Evolutionary conservation across 2,329 filamentous ascomycete genomes (phyloP).

Genomic region (Curvularia eragrostidis): DNA sequence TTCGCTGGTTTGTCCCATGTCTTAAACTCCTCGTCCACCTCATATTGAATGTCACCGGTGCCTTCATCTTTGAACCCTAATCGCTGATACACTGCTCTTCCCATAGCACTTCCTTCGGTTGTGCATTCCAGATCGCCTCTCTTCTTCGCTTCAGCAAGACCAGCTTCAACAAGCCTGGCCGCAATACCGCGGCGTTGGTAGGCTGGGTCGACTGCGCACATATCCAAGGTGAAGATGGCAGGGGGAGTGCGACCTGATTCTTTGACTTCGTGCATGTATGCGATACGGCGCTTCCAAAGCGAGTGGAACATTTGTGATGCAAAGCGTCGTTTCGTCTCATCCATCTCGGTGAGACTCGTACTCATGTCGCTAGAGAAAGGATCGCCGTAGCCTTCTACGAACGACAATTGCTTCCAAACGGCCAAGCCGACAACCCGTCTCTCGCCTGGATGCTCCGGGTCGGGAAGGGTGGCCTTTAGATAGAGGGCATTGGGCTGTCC

Average conservation of each 20-base stretch:
- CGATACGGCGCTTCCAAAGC: slow-evolving; percentile 54
- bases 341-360: slow-evolving; percentile 40
- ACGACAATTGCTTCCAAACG: slow-evolving; percentile 63
- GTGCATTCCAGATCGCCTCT: slow-evolving; percentile 46
- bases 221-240: slow-evolving; percentile 57
- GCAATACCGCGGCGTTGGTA: slow-evolving; percentile 58
- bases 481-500: slow-evolving; percentile 61
- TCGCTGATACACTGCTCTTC: slow-evolving; percentile 41
- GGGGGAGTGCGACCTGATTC: slow-evolving; percentile 46
- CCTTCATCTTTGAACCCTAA: slow-evolving; percentile 45
- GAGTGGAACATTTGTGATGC: slow-evolving; percentile 54
- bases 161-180: slow-evolving; percentile 43
- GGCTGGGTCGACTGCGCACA: slow-evolving; percentile 58
- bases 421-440: slow-evolving; percentile 59
- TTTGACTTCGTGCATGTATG: slow-evolving; percentile 36
- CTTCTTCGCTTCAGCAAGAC: slow-evolving; percentile 44
- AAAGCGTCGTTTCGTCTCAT: slow-evolving; percentile 57
- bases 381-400: slow-evolving; percentile 58
- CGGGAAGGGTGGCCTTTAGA: slow-evolving; percentile 60
- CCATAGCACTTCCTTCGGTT: slow-evolving; percentile 48
- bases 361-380: slow-evolving; percentile 30
- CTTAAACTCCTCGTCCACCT: slow-evolving; percentile 46
- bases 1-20: slow-evolving; percentile 42
- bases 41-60: slow-evolving; percentile 37
- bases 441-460: slow-evolving; percentile 33